phyloP scores from a whole-genome alignment of 768 basidiomycete genomes.

The Hypsizygus marmoreus region DNA sequence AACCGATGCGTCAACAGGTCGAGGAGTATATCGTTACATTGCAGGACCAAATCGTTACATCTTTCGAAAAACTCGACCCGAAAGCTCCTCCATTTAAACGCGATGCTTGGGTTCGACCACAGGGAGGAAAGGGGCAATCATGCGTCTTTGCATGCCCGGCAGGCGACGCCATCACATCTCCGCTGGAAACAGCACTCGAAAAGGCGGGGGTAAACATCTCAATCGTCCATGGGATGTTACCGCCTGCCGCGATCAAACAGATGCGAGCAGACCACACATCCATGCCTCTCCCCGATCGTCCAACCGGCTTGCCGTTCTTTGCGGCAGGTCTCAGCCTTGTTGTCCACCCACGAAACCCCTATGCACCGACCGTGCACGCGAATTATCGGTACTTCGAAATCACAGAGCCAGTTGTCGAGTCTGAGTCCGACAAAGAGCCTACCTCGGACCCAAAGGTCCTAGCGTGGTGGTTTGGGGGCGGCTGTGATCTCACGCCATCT shows the following conservation, averaged over 20 bases:
- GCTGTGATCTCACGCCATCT: slow-evolving; percentile 90
- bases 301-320: slow-evolving; percentile 82
- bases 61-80: slow-evolving; percentile 81
- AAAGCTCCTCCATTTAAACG: slow-evolving; percentile 71
- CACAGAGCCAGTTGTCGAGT: slow-evolving; percentile 48
- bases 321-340: slow-evolving; percentile 92
- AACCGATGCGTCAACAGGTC: slow-evolving; percentile 75
- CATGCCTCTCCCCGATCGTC: slow-evolving; percentile 64
- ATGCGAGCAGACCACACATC: slow-evolving; percentile 92
- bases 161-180: slow-evolving; percentile 31
- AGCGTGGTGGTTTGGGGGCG: slow-evolving; percentile 99
- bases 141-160: slow-evolving; percentile 72
- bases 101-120: slow-evolving; percentile 74
- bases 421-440: slow-evolving; percentile 25
- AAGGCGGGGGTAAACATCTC: slow-evolving; percentile 97
- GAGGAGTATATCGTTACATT: slow-evolving; percentile 74
- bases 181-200: slow-evolving; percentile 75
- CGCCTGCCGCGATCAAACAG: slow-evolving; percentile 87
- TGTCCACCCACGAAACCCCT: slow-evolving; percentile 91
- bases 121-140: slow-evolving; percentile 78
- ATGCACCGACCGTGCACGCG: slow-evolving; percentile 91
- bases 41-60: slow-evolving; percentile 76
- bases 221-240: slow-evolving; percentile 84
- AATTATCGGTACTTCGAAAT: slow-evolving; percentile 99
- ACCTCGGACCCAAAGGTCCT: slow-evolving; percentile 54